These are phyloP conservation scores for Rhizomucor miehei DNA, from an alignment of 371 early-diverging fungal genomes.

Conservation along the genomic window DNA sequence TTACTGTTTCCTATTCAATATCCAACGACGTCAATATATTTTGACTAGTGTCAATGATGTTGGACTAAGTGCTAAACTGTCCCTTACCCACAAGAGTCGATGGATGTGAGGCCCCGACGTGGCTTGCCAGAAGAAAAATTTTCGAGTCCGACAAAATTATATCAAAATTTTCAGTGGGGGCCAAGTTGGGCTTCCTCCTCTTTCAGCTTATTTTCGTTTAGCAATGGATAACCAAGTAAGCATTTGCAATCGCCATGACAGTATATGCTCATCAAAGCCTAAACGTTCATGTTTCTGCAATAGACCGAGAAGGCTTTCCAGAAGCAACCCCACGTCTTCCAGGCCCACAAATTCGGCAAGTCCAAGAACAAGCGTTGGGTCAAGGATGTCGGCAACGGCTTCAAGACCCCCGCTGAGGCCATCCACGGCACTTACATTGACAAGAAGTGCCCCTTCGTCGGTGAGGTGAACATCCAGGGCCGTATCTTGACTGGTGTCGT, in stretches of 20 bases:
- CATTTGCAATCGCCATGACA: constrained; percentile 56
- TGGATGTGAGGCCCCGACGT: too few species aligned
- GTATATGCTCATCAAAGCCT: not conserved
- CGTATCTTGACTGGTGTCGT: constrained; percentile 98
- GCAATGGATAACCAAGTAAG: constrained; percentile 80
- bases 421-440: constrained; percentile 97
- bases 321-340: constrained; percentile 97
- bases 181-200: too few species aligned
- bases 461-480: constrained; percentile 98
- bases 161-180: too few species aligned
- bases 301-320: constrained; percentile 92
- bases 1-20: too few species aligned
- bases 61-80: too few species aligned
- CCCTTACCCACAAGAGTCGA: too few species aligned
- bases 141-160: too few species aligned
- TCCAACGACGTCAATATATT: too few species aligned
- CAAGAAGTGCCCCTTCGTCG: constrained; percentile 99
- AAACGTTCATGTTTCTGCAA: not conserved
- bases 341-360: constrained; percentile 81
- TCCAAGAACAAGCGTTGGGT: constrained; percentile 88
- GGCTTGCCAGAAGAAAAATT: too few species aligned
- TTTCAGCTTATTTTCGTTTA: not conserved
- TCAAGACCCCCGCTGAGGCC: constrained; percentile 99
- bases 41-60: too few species aligned
- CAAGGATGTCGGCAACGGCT: constrained; percentile 99